phyloP scores from a whole-genome alignment of 495 filamentous ascomycete genomes.

The Lophiotrema nucula region DNA sequence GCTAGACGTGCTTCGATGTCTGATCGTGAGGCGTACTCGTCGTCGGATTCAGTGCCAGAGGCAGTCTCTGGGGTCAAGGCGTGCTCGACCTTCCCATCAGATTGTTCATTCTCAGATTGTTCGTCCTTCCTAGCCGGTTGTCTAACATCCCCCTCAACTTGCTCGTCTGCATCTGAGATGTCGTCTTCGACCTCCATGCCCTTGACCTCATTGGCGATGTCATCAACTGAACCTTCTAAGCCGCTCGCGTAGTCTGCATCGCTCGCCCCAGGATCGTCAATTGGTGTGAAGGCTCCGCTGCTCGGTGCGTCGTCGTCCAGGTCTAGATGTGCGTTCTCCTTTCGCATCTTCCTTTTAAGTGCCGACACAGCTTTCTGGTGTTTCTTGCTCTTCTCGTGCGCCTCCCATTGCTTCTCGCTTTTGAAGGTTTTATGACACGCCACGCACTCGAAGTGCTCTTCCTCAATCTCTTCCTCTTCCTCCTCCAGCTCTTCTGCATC shows the following conservation, averaged over 20 bases:
- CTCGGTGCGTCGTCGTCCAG: conserved; percentile 45
- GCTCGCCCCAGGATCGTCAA: neutral
- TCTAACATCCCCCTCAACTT: neutral
- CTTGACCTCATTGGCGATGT: conserved; percentile 6
- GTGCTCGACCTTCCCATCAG: neutral
- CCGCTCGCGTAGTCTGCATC: neutral
- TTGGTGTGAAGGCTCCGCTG: conserved; percentile 35
- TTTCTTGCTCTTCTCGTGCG: conserved; percentile 97
- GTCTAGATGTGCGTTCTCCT: conserved; percentile 63
- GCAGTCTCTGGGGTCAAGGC: neutral
- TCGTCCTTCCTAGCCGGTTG: neutral
- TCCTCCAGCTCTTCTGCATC: conserved; percentile 56
- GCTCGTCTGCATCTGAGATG: neutral
- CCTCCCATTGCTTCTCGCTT: conserved; percentile 84
- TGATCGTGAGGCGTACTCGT: conserved; percentile 39
- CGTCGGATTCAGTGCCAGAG: neutral
- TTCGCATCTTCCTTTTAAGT: conserved; percentile 76
- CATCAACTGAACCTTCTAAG: conserved; percentile 4
- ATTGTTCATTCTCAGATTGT: neutral
- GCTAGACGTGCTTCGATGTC: conserved; percentile 37
- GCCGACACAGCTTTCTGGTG: conserved; percentile 81
- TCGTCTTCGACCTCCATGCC: conserved; percentile 19
- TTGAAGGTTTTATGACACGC: conserved; percentile 91
- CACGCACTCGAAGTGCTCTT: conserved; percentile 78
- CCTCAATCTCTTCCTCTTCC: conserved; percentile 51